Evolutionary conservation across 495 filamentous ascomycete genomes (phyloP).

Genomic region (Cercophora sp.): DNA sequence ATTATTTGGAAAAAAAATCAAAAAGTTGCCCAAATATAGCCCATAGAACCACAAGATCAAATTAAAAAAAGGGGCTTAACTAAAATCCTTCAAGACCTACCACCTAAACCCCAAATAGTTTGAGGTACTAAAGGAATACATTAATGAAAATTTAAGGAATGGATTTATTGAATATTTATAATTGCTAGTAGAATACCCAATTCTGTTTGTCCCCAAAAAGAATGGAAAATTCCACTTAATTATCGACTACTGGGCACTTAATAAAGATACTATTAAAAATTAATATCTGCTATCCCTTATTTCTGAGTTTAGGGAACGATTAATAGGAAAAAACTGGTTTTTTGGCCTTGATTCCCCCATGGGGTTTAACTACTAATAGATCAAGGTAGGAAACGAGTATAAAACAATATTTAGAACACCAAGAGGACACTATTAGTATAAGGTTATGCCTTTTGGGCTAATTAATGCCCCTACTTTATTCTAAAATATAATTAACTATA

Average conservation of each 20-base stretch:
- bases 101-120: background rate
- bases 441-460: conserved; percentile 33
- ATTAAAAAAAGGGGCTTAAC: background rate
- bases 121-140: background rate
- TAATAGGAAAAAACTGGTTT: background rate
- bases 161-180: background rate
- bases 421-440: conserved; percentile 31
- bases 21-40: too few species aligned
- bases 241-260: too few species aligned
- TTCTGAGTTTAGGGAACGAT: too few species aligned
- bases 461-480: conserved; percentile 22
- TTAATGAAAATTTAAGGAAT: background rate
- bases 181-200: background rate
- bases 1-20: too few species aligned
- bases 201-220: background rate
- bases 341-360: conserved; percentile 1
- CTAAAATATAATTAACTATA: conserved; percentile 32
- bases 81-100: background rate
- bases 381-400: conserved; percentile 23
- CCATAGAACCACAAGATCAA: background rate
- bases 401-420: conserved; percentile 31
- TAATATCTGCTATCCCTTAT: too few species aligned
- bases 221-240: background rate
- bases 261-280: too few species aligned
- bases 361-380: too few species aligned